Evolutionary conservation across 148 eudicot species (phyloP).

Genomic region (Vaccinium corymbosum): DNA sequence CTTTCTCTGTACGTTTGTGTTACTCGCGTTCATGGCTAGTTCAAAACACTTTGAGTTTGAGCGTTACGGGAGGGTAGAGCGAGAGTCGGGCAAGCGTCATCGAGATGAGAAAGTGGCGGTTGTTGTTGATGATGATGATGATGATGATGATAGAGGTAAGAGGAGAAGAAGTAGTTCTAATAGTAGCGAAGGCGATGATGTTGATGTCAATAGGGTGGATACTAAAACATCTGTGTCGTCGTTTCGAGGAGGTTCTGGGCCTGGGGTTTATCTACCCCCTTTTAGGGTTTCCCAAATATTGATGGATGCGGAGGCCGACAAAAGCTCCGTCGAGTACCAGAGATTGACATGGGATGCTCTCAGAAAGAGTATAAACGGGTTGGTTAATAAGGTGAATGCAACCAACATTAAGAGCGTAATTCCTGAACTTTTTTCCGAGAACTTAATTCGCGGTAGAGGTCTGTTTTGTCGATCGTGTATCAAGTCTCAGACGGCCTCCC

Average conservation of each 20-base stretch:
- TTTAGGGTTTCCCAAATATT: background rate
- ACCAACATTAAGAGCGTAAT: constrained; percentile 72
- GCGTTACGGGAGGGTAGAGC: too few relatives aligned
- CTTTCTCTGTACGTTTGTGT: too few relatives aligned
- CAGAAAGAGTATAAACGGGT: constrained; percentile 80
- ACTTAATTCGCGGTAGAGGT: constrained; percentile 77
- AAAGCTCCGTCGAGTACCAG: constrained; percentile 68
- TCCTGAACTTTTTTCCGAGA: constrained; percentile 74
- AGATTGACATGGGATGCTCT: constrained; percentile 90
- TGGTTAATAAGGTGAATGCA: constrained; percentile 83
- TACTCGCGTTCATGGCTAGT: too few relatives aligned
- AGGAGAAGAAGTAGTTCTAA: background rate
- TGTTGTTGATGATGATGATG: background rate
- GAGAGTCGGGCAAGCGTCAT: too few relatives aligned
- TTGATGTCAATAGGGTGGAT: background rate
- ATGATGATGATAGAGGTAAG: background rate
- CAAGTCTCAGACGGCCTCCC: constrained; percentile 94
- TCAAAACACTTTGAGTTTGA: too few relatives aligned
- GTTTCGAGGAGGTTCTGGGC: background rate
- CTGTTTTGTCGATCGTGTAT: constrained; percentile 80
- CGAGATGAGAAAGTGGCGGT: background rate
- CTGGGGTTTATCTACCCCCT: background rate
- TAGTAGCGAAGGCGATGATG: background rate
- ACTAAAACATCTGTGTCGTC: background rate
- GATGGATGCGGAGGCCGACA: constrained; percentile 57